A percentile compares a stretch with the other conserved stretches of the same genome.
Conservation (phyloP, 345 rosid species). For the Geranium rotundifolium region DNA sequence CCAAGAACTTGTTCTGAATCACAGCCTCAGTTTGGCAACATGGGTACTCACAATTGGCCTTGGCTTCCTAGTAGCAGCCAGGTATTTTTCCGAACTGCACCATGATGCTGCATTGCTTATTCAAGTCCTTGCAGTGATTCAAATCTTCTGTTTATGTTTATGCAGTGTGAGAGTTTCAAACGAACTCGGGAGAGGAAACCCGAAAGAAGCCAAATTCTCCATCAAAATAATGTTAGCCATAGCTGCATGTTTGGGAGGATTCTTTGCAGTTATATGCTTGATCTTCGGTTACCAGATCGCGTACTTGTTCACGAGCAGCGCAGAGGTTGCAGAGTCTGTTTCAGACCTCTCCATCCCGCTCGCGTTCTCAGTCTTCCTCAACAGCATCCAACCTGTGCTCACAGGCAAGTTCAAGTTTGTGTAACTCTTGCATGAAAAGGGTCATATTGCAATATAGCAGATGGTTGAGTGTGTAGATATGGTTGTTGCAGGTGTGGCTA, state of each 20-base stretch:
- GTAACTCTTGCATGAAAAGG: no score
- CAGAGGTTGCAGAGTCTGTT: slow-evolving; percentile 12
- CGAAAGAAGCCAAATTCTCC: slow-evolving; percentile 17
- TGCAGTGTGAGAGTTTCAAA: slow-evolving; percentile 16
- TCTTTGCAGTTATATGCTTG: slow-evolving; percentile 7
- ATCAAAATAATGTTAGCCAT: slow-evolving; percentile 10
- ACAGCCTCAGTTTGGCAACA: slow-evolving; percentile 21
- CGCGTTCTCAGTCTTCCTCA: slow-evolving; percentile 13
- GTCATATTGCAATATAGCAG: no score
- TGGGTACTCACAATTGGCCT: slow-evolving; percentile 21
- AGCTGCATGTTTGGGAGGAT: slow-evolving; percentile 10
- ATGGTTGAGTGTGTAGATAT: no score
- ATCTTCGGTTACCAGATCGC: slow-evolving; percentile 15
- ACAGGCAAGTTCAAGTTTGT: slow-evolving; percentile 10
- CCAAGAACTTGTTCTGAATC: background rate
- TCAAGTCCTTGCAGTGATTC: no score
- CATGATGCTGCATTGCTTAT: background rate
- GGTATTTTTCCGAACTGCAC: slow-evolving; percentile 1
- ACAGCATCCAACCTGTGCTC: slow-evolving; percentile 17
- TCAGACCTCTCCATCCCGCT: slow-evolving; percentile 13
- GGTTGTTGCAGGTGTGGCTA: slow-evolving; percentile 43
- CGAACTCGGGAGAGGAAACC: slow-evolving; percentile 19
- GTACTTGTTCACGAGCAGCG: slow-evolving; percentile 8
- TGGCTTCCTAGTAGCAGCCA: slow-evolving; percentile 18
- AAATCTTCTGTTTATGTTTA: background rate